These are phyloP conservation scores for Aristolochia californica DNA, from an alignment of 164 flowering plant species.

Conservation along the genomic window DNA sequence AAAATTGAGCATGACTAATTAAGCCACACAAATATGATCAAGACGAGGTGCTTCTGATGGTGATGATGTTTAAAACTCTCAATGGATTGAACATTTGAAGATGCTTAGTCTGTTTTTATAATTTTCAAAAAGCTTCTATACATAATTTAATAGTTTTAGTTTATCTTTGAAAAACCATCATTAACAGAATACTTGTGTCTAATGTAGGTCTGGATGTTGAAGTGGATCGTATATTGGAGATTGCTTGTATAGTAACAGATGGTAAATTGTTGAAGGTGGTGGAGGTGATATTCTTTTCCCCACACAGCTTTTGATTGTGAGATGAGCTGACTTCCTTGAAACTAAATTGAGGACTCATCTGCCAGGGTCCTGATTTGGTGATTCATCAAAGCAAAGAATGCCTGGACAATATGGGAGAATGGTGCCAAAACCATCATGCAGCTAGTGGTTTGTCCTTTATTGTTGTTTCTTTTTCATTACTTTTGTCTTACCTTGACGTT, in stretches of 20 bases:
- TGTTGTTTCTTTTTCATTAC: background rate
- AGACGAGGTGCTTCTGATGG: too few relatives aligned
- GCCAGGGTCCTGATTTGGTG: slow-evolving; percentile 90
- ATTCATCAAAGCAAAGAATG: slow-evolving; percentile 79
- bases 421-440: slow-evolving; percentile 86
- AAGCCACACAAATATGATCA: too few relatives aligned
- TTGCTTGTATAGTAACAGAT: slow-evolving; percentile 90
- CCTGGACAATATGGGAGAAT: slow-evolving; percentile 84
- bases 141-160: too few relatives aligned
- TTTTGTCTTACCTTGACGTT: too few relatives aligned
- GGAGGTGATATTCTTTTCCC: slow-evolving; percentile 41
- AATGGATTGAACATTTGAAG: background rate
- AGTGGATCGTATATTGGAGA: slow-evolving; percentile 85
- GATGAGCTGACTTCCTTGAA: background rate
- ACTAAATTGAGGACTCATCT: background rate
- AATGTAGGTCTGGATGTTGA: slow-evolving; percentile 63
- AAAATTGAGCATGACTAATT: too few relatives aligned
- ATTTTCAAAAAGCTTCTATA: too few relatives aligned
- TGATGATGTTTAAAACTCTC: too few relatives aligned
- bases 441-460: slow-evolving; percentile 58
- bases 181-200: background rate
- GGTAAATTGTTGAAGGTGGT: slow-evolving; percentile 61
- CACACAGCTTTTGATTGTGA: background rate
- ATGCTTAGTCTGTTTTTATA: too few relatives aligned
- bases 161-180: too few relatives aligned